Conservation (phyloP, 1,139 yeast species). For the Yamadazyma conglobata region DNA sequence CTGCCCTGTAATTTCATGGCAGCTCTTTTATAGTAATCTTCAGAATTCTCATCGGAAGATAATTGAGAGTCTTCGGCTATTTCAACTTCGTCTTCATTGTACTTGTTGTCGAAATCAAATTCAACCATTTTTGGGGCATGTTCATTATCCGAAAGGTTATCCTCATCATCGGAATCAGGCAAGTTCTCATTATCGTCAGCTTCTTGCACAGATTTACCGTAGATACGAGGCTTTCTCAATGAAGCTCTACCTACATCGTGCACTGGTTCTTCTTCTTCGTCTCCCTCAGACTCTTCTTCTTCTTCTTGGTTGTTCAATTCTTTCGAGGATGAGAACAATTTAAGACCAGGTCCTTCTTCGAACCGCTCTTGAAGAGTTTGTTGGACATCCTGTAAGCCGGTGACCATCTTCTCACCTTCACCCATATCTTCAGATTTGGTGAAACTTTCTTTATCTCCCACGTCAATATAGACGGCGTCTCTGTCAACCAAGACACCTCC, state of each 20-base stretch:
- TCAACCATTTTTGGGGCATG: constrained; percentile 41
- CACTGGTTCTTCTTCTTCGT: constrained; percentile 28
- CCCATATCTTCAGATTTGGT: constrained; percentile 71
- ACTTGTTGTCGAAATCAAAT: constrained; percentile 45
- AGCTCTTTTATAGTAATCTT: constrained; percentile 32
- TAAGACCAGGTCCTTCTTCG: constrained; percentile 66
- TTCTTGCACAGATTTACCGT: constrained; percentile 50
- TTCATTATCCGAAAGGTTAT: constrained; percentile 28
- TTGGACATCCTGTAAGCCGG: constrained; percentile 70
- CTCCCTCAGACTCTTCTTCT: constrained; percentile 37
- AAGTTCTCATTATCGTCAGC: constrained; percentile 49
- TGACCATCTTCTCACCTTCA: constrained; percentile 79
- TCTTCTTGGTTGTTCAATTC: constrained; percentile 40
- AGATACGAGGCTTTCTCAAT: constrained; percentile 57
- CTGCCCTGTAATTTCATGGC: constrained; percentile 47
- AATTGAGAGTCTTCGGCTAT: constrained; percentile 45
- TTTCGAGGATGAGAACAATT: constrained; percentile 61
- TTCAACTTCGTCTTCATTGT: constrained; percentile 49
- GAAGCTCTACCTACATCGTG: constrained; percentile 53
- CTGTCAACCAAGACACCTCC: constrained; percentile 96
- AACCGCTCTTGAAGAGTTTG: constrained; percentile 61
- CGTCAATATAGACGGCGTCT: constrained; percentile 94
- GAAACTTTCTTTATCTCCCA: constrained; percentile 61
- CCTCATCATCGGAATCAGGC: constrained; percentile 41
- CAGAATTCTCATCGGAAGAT: constrained; percentile 40